Conservation (phyloP, 768 basidiomycete species). For the Podaxis pistillaris region DNA sequence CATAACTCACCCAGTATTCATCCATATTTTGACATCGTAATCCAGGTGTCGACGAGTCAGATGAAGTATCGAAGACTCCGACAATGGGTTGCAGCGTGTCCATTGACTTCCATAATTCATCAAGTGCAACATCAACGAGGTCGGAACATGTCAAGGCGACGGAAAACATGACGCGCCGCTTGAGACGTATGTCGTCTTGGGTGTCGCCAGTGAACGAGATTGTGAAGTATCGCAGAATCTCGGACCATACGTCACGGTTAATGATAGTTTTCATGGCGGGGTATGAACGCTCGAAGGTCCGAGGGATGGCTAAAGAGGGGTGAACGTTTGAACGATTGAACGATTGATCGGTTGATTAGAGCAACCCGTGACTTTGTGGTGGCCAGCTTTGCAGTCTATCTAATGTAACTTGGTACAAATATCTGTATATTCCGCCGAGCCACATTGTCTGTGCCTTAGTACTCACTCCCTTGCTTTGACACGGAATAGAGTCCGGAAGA, state of each 20-base stretch:
- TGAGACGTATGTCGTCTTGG: neutral
- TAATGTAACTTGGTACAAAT: too few species aligned
- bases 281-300: too few species aligned
- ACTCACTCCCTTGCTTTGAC: neutral
- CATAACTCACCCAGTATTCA: neutral
- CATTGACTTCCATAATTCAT: conserved; percentile 3
- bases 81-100: neutral
- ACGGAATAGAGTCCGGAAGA: too few species aligned
- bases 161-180: neutral
- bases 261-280: neutral
- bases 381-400: too few species aligned
- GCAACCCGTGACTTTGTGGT: too few species aligned
- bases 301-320: too few species aligned
- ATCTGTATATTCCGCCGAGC: too few species aligned
- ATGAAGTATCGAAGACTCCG: neutral
- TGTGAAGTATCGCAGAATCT: neutral
- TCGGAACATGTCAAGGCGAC: neutral
- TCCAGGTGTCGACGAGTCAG: neutral
- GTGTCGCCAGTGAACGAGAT: neutral
- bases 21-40: neutral
- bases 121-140: neutral
- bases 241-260: neutral
- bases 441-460: too few species aligned
- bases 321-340: neutral
- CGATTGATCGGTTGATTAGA: neutral